phyloP scores from a whole-genome alignment of 129 eudicot species.

The Mikania micrantha region DNA sequence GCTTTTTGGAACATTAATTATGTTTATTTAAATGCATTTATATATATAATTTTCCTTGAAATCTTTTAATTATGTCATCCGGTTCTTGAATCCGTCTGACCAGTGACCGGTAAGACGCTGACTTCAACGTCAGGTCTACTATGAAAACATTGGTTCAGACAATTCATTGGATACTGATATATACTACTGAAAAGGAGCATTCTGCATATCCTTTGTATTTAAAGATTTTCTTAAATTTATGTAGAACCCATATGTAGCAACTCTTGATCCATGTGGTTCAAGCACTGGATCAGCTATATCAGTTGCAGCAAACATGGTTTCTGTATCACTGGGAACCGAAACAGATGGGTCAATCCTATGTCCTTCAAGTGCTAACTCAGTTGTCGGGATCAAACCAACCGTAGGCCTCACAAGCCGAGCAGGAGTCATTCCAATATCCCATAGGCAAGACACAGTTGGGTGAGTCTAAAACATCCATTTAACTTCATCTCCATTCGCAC shows the following conservation, averaged over 20 bases:
- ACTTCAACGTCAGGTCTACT: too few species aligned
- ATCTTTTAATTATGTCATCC: too few species aligned
- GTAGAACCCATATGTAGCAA: slow-evolving; percentile 67
- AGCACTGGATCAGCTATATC: slow-evolving; percentile 88
- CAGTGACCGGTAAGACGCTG: too few species aligned
- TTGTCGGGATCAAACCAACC: slow-evolving; percentile 68
- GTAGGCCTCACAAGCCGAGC: slow-evolving; percentile 71
- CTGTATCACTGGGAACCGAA: slow-evolving; percentile 71
- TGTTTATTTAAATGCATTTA: too few species aligned
- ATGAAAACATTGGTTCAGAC: too few species aligned
- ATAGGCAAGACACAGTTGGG: slow-evolving; percentile 86
- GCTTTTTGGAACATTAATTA: too few species aligned
- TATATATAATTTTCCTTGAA: too few species aligned
- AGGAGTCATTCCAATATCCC: slow-evolving; percentile 58
- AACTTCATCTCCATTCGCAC: background rate
- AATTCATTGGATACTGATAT: too few species aligned
- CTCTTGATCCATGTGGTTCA: slow-evolving; percentile 65
- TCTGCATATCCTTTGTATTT: background rate
- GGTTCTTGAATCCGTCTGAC: too few species aligned
- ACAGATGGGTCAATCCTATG: slow-evolving; percentile 70
- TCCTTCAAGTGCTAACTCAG: slow-evolving; percentile 45
- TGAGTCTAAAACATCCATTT: background rate
- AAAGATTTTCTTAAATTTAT: slow-evolving; percentile 10
- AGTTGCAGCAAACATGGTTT: slow-evolving; percentile 62
- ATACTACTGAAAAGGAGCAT: too few species aligned